Base-by-base conservation (phyloP, 1,284 basidiomycete species). In the Ceratobasidium sp. region DNA sequence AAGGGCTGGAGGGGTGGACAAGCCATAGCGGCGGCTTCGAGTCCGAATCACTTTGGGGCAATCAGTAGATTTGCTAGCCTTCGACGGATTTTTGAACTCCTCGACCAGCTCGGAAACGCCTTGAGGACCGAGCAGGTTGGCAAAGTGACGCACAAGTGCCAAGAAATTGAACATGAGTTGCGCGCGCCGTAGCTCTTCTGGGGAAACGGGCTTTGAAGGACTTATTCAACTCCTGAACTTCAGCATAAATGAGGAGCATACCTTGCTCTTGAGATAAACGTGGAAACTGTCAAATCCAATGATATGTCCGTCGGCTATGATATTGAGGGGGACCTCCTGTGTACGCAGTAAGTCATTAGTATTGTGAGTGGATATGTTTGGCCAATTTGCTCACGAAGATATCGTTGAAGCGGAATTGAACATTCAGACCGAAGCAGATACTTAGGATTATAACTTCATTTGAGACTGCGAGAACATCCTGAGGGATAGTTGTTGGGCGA, bases 131-230 rank as follows among this genome's bases (percentile, higher is more conserved):
- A 75, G 60, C 26, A 63, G 44, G 7, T 33, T 28, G 26, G 46
- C 44, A 64, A 53, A 46, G 42, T 63, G 49, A 18, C 72, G 72
- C 26, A 75, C 72, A 3, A 75, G 42, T 20, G 44, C 33, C 9
- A 75, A 18, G 64, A 75, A 75, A 61, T 75, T 75, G 61, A 75
- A 75, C 9, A 75, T 60, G 15, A 55, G 40, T 40, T 75, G 60
- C 20, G 72, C 72, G 28, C 60, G 60, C 3, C 40, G 49, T 10
- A 75, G 60, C 55, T 64, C 44, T 60, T 75, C 72, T 5, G 42
- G 58, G 6, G 58, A 20, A 1, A 75, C 72, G 7, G 44, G 61
- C 72, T 75, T 33, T n/a, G 42, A 49, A 49, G 49, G 12, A n/a
- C 18, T 23, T 26, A 9, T 39, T n/a, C 23, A 53, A 28, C 40